Evolutionary conservation across 306 rosid genomes (phyloP), one percentile per base, ranked within the genome.

Genomic region (Trifolium pratense): DNA sequence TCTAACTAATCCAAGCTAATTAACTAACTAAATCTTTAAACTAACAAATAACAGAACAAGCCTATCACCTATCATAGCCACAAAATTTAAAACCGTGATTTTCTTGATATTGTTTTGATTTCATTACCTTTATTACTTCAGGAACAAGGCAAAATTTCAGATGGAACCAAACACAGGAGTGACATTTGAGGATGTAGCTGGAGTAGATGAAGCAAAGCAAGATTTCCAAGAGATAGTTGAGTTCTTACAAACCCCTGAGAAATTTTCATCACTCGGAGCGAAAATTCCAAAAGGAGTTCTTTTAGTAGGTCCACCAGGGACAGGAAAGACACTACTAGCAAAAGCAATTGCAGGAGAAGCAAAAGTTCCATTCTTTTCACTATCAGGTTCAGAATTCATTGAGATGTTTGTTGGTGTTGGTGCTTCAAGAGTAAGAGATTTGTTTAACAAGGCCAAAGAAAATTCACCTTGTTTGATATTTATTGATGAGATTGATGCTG

Each of bases 401-500:
- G 96, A 92, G 88, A 86, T 92, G 91, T 88, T 88, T 78, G 94
- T 90, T 1, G 93, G 96, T 40, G 90, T 92, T 5, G 97, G 93
- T 52, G 96, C 97, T 68, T 90, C 93, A 11, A 84, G 97, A 48
- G 96, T 88, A 18, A 87, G 97, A 6, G 94, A 92, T 61, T 78
- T 89, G 78, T 92, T 92, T 77, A 85, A 88, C 75, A 86, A 88
- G 79, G 96, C 96, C 0, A 89, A 88, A 67, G 84, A 57, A 5
- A 89, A 84, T 75, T 82, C 96, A 0, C 97, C 97, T 1, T 89
- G 96, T 82, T 75, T 92, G 77, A 97, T 95, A 39, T 91, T 95
- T 69, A 95, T 95, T 18, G 99, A 95, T 82, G 99, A 95, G 75
- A 95, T 95, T 49, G 99, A 95, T 68, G 97, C 97, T 0, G 97